Evolutionary conservation across 352 stramenopile species (phyloP).

Genomic region (Phytophthora capsici): DNA sequence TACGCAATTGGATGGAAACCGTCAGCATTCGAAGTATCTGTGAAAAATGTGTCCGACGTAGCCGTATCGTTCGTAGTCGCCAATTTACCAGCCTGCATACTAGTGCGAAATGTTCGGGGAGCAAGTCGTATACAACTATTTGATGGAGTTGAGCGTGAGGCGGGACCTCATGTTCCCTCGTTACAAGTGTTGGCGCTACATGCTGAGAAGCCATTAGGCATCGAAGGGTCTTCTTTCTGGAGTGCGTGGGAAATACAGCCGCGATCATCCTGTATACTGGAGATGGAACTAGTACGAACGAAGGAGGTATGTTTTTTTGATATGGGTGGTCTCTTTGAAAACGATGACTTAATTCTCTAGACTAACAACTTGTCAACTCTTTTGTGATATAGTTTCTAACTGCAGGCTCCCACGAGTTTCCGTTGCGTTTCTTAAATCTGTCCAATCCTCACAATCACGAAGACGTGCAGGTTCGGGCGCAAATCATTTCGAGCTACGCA

Average conservation of each 20-base stretch:
- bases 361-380: slow-evolving; percentile 5
- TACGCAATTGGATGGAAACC: slow-evolving; percentile 82
- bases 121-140: slow-evolving; percentile 38
- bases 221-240: slow-evolving; percentile 13
- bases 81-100: slow-evolving; percentile 63
- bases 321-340: neutral
- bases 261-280: slow-evolving; percentile 51
- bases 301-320: slow-evolving; percentile 49
- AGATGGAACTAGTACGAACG: slow-evolving; percentile 75
- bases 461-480: slow-evolving; percentile 56
- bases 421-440: slow-evolving; percentile 75
- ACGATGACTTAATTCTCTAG: slow-evolving; percentile 3
- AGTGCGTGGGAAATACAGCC: slow-evolving; percentile 63
- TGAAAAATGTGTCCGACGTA: slow-evolving; percentile 80
- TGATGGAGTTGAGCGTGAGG: slow-evolving; percentile 16
- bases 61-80: slow-evolving; percentile 62
- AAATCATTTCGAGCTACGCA: slow-evolving; percentile 88
- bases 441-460: slow-evolving; percentile 86
- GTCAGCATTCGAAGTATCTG: slow-evolving; percentile 64
- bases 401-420: slow-evolving; percentile 67
- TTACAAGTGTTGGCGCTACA: slow-evolving; percentile 53
- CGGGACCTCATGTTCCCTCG: slow-evolving; percentile 38
- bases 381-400: slow-evolving; percentile 42
- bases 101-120: slow-evolving; percentile 47
- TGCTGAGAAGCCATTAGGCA: slow-evolving; percentile 31